Evolutionary conservation across 139 green algal genomes (phyloP).

Genomic region (Pleodorina starrii): DNA sequence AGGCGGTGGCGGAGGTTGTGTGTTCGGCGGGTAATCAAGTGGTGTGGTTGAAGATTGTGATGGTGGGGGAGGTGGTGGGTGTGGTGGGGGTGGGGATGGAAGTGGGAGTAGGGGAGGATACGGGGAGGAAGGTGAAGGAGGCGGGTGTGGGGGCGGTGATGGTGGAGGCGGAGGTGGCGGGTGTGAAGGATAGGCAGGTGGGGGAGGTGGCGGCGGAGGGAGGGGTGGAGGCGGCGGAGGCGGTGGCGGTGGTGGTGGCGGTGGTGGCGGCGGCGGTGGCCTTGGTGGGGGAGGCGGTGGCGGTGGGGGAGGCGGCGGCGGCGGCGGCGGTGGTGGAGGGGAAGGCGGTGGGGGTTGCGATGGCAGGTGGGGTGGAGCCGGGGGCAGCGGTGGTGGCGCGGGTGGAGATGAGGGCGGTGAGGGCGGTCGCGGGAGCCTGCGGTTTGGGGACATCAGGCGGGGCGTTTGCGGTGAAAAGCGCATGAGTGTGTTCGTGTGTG

Average conservation of each 20-base stretch:
- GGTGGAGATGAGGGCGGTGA: neutral
- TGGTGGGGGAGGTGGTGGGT: too few species aligned
- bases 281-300: neutral
- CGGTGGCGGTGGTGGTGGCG: neutral
- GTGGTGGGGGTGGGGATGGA: too few species aligned
- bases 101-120: neutral
- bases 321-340: too few species aligned
- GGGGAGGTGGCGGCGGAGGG: neutral
- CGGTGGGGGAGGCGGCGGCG: neutral
- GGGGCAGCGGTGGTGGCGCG: neutral
- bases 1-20: too few species aligned
- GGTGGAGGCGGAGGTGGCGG: neutral
- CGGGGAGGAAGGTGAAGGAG: neutral
- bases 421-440: neutral
- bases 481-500: too few species aligned
- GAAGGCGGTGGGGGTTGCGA: neutral
- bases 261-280: neutral
- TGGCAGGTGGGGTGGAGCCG: neutral
- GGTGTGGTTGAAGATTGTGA: too few species aligned
- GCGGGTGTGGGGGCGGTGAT: neutral
- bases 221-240: neutral
- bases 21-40: too few species aligned
- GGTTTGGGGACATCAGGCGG: too few species aligned
- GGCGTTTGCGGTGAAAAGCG: too few species aligned
- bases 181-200: too few species aligned